phyloP scores from a whole-genome alignment of 2,329 filamentous ascomycete species.

The Lasiodiplodia hormozganensis region DNA sequence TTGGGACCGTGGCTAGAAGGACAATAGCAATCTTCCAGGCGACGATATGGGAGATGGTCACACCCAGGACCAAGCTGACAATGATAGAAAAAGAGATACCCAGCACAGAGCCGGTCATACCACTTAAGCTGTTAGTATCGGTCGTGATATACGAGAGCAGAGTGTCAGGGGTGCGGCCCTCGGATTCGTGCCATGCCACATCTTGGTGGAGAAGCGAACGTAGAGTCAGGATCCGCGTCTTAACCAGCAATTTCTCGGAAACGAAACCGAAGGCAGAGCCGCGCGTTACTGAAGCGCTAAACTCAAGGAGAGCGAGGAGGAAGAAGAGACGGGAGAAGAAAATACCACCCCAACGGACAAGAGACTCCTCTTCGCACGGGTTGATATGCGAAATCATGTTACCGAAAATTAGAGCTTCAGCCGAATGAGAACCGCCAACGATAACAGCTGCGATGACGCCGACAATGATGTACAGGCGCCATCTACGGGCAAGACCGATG shows the following conservation, averaged over 20 bases:
- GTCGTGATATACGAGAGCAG: constrained; percentile 19
- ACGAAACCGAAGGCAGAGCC: constrained; percentile 18
- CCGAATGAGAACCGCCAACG: constrained; percentile 3
- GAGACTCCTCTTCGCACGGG: constrained; percentile 7
- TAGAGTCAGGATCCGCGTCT: constrained; percentile 16
- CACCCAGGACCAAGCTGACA: constrained; percentile 58
- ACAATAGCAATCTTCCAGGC: constrained; percentile 90
- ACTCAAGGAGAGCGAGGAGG: constrained; percentile 16
- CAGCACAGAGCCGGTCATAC: constrained; percentile 39
- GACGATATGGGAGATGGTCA: constrained; percentile 50
- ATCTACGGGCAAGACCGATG: constrained; percentile 5
- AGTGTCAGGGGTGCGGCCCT: constrained; percentile 10
- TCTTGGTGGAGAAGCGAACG: constrained; percentile 15
- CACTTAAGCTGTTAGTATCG: constrained; percentile 5
- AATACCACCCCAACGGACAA: constrained; percentile 7
- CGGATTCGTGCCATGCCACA: constrained; percentile 22
- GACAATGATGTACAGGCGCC: constrained; percentile 3
- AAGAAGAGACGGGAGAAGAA: constrained; percentile 19
- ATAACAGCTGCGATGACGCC: constrained; percentile 15
- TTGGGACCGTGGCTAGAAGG: constrained; percentile 77
- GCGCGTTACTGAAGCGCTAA: constrained; percentile 3
- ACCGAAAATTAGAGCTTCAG: constrained; percentile 20
- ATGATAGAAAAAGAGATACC: constrained; percentile 67
- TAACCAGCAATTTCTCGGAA: constrained; percentile 11
- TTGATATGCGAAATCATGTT: constrained; percentile 17